Evolutionary conservation across 179 eudicot species (phyloP).

Genomic region (Silene vulgaris): DNA sequence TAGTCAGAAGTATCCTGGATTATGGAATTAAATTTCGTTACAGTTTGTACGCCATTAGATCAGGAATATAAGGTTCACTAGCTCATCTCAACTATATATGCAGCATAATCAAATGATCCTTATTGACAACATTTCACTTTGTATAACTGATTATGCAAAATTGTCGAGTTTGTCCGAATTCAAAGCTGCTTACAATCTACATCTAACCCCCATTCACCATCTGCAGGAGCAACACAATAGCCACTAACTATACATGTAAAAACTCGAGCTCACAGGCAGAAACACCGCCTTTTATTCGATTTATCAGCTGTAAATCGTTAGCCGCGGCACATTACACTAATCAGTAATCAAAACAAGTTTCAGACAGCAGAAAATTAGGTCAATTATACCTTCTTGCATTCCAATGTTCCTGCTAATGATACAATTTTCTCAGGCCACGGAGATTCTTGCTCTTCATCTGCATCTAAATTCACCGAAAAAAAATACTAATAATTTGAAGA

Average conservation of each 20-base stretch:
- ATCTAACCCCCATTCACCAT: not conserved
- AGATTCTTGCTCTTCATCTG: conserved; percentile 19
- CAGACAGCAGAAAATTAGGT: not conserved
- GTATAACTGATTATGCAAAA: not conserved
- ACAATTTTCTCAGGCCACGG: conserved; percentile 20
- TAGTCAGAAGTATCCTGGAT: not conserved
- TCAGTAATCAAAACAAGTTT: not conserved
- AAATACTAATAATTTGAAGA: not conserved
- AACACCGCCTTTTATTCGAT: not conserved
- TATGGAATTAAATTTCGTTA: not conserved
- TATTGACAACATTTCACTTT: not conserved
- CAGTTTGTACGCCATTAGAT: not conserved
- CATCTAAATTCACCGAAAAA: conserved; percentile 12
- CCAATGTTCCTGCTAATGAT: conserved; percentile 23
- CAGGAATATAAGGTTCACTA: not conserved
- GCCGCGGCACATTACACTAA: not conserved
- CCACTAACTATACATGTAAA: not conserved
- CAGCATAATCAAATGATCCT: not conserved
- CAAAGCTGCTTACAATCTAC: not conserved
- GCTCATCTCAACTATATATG: not conserved
- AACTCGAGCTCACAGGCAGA: not conserved
- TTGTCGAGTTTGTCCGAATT: not conserved
- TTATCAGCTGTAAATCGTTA: not conserved
- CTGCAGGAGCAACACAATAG: not conserved
- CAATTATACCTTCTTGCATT: conserved; percentile 21